These are phyloP conservation scores for Posidonia australis DNA, from an alignment of 106 monocot genomes.

Conservation along the genomic window DNA sequence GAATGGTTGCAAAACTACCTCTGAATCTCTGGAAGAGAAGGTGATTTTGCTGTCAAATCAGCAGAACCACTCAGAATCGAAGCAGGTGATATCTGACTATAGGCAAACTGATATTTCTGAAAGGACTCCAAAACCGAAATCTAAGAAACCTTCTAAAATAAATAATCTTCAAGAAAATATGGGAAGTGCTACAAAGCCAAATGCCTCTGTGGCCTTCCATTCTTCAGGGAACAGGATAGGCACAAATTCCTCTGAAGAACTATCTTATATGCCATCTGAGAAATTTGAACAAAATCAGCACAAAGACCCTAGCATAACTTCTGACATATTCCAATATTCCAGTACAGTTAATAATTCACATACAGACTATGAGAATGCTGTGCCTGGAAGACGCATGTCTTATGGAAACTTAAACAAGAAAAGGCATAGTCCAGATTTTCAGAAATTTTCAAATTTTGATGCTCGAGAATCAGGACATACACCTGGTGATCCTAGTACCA, in stretches of 20 bases:
- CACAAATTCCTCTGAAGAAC: constrained; percentile 6
- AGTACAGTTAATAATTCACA: constrained; percentile 12
- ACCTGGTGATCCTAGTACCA: constrained; percentile 14
- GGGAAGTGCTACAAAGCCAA: constrained; percentile 34
- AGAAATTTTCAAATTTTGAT: constrained; percentile 11
- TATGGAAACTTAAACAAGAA: constrained; percentile 18
- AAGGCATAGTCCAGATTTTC: constrained; percentile 24
- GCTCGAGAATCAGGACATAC: constrained; percentile 20
- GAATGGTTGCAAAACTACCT: background rate
- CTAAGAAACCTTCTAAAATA: constrained; percentile 24
- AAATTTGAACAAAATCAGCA: constrained; percentile 16
- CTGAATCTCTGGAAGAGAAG: constrained; percentile 10
- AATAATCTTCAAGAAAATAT: constrained; percentile 25
- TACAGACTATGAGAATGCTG: constrained; percentile 1
- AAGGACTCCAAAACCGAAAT: constrained; percentile 24
- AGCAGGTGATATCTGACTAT: constrained; percentile 3
- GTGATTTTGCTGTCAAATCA: constrained; percentile 8
- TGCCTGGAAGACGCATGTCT: constrained; percentile 11
- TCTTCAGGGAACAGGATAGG: constrained; percentile 16
- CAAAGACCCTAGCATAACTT: constrained; percentile 8
- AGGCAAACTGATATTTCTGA: constrained; percentile 14
- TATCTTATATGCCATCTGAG: constrained; percentile 14
- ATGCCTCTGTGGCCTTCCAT: constrained; percentile 8
- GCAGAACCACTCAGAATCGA: constrained; percentile 8
- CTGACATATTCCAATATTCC: constrained; percentile 13